Conservation (phyloP, 2,329 filamentous ascomycete species). For the Nannizziopsis arthrosporioides region DNA sequence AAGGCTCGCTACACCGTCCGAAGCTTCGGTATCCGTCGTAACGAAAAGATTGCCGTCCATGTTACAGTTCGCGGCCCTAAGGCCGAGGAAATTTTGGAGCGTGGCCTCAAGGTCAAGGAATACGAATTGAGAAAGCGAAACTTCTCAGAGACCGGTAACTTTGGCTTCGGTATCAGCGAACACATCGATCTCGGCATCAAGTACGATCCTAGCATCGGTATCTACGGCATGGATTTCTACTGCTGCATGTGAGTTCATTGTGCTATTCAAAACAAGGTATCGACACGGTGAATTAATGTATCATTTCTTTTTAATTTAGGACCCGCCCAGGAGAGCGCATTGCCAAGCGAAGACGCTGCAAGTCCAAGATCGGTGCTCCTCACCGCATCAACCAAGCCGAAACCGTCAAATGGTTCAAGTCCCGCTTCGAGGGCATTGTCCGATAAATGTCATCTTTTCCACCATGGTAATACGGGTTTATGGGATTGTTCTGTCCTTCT, state of each 20-base stretch:
- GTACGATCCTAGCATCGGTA: conserved; percentile 96
- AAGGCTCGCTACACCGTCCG: conserved; percentile 99
- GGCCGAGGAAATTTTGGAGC: conserved; percentile 99
- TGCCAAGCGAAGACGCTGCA: conserved; percentile 81
- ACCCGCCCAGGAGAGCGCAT: conserved; percentile 98
- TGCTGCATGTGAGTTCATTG: conserved; percentile 71
- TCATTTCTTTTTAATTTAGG: conserved; percentile 31
- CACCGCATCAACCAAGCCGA: conserved; percentile 92
- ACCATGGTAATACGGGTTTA: conserved; percentile 6
- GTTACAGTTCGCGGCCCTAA: conserved; percentile 98
- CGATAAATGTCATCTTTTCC: conserved; percentile 52
- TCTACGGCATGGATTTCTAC: conserved; percentile 99
- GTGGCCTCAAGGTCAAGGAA: conserved; percentile 99
- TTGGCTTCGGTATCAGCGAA: conserved; percentile 99
- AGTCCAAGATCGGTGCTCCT: conserved; percentile 71
- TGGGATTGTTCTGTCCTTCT: not conserved
- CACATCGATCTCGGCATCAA: conserved; percentile 99
- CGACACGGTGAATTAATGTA: conserved; percentile 21
- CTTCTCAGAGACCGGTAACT: conserved; percentile 99
- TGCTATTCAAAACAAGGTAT: not conserved
- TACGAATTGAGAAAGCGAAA: conserved; percentile 99
- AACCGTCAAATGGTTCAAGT: conserved; percentile 97
- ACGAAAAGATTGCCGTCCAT: conserved; percentile 99
- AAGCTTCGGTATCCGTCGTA: conserved; percentile 99
- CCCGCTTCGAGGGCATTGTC: conserved; percentile 96